phyloP scores from a whole-genome alignment of 768 basidiomycete species.

The Suillus alpinus region DNA sequence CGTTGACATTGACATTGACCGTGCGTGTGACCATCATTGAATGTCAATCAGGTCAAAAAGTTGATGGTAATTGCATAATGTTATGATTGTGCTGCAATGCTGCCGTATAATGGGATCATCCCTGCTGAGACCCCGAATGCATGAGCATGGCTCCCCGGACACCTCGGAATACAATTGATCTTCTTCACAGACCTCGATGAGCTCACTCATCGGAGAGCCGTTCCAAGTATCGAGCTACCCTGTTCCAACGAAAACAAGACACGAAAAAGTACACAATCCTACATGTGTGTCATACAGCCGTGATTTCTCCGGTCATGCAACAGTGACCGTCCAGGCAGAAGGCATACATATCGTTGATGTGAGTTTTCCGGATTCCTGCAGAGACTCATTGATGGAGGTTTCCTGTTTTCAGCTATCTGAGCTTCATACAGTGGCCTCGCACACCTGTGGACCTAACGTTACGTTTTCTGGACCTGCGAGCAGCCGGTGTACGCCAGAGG shows the following conservation, averaged over 20 bases:
- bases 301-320: constrained; percentile 52
- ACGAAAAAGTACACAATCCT: constrained; percentile 1
- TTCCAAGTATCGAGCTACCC: constrained; percentile 26
- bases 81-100: too few relatives aligned
- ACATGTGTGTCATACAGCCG: constrained; percentile 18
- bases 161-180: constrained; percentile 17
- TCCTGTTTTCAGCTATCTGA: constrained; percentile 49
- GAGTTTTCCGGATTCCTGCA: constrained; percentile 21
- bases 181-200: constrained; percentile 18
- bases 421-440: constrained; percentile 63
- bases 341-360: constrained; percentile 78
- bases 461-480: constrained; percentile 59
- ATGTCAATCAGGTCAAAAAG: too few relatives aligned
- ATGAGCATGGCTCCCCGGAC: constrained; percentile 5
- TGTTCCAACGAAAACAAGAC: constrained; percentile 10
- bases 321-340: constrained; percentile 68
- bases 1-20: not conserved
- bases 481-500: constrained; percentile 35
- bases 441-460: constrained; percentile 67
- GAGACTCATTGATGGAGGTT: constrained; percentile 1
- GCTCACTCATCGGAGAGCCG: constrained; percentile 30
- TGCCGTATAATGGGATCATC: too few relatives aligned
- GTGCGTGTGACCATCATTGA: too few relatives aligned
- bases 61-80: too few relatives aligned
- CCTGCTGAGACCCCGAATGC: not conserved